Evolutionary conservation across 1,284 basidiomycete species (phyloP).

Genomic region (Sanguinoderma infundibulare): DNA sequence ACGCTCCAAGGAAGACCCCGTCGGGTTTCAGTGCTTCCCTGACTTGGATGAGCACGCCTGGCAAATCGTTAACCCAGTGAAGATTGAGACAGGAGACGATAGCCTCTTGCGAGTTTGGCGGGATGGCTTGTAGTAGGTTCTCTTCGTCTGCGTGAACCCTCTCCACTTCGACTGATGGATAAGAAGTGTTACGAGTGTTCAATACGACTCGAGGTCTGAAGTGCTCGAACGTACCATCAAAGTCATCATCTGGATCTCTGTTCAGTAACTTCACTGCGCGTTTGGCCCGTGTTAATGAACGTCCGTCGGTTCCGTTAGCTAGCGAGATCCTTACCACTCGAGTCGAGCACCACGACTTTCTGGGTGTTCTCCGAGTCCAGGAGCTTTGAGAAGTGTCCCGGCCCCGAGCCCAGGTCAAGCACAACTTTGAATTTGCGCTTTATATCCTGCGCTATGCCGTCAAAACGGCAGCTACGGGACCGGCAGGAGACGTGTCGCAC

Average conservation of each 20-base stretch:
- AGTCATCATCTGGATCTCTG: slow-evolving; percentile 75
- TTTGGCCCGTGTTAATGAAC: background rate
- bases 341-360: slow-evolving; percentile 88
- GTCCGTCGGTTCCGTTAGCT: background rate
- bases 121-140: slow-evolving; percentile 63
- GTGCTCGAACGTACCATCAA: slow-evolving; percentile 62
- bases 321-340: slow-evolving; percentile 63
- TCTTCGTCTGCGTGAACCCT: slow-evolving; percentile 84
- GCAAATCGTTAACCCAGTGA: slow-evolving; percentile 99
- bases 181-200: background rate
- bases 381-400: slow-evolving; percentile 90
- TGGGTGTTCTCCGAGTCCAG: slow-evolving; percentile 75
- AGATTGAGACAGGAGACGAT: slow-evolving; percentile 91
- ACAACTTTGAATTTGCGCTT: slow-evolving; percentile 83
- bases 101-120: slow-evolving; percentile 84
- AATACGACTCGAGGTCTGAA: background rate
- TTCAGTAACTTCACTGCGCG: slow-evolving; percentile 62
- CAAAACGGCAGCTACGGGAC: background rate
- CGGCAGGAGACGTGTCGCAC: slow-evolving; percentile 44
- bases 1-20: slow-evolving; percentile 92
- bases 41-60: slow-evolving; percentile 91
- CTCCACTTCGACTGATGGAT: slow-evolving; percentile 64
- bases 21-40: slow-evolving; percentile 88
- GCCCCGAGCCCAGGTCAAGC: slow-evolving; percentile 92
- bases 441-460: slow-evolving; percentile 70